phyloP scores from a whole-genome alignment of 768 basidiomycete species.

The Paxillus ammoniavirescens region DNA sequence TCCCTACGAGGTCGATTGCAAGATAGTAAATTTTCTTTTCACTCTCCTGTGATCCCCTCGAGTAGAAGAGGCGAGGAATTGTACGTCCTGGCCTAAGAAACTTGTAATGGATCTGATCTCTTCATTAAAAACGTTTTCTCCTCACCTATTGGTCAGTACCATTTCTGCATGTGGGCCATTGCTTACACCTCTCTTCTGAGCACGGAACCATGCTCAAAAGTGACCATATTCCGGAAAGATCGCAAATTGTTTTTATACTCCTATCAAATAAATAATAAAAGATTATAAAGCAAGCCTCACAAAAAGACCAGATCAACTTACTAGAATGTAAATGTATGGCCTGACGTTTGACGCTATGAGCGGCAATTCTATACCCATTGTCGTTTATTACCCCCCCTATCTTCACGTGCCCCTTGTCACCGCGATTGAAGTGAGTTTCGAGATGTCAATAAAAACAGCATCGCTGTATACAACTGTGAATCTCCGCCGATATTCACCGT shows the following conservation, averaged over 20 bases:
- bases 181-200: slow-evolving; percentile 16
- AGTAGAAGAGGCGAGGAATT: slow-evolving; percentile 8
- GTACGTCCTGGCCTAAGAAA: slow-evolving; percentile 7
- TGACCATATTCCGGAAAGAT: slow-evolving; percentile 20
- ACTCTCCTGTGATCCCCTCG: no score
- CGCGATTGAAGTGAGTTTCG: slow-evolving; percentile 17
- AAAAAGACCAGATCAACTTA: slow-evolving; percentile 11
- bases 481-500: slow-evolving; percentile 29
- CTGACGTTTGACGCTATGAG: slow-evolving; percentile 23
- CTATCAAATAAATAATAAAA: slow-evolving; percentile 7
- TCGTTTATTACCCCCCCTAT: slow-evolving; percentile 8
- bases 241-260: slow-evolving; percentile 19
- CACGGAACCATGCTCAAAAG: slow-evolving; percentile 23
- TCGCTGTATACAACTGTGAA: slow-evolving; percentile 20
- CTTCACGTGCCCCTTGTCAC: slow-evolving; percentile 13
- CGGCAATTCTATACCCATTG: slow-evolving; percentile 21
- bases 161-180: slow-evolving; percentile 11
- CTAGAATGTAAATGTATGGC: slow-evolving; percentile 15
- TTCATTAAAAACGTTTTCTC: neutral
- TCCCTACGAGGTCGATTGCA: slow-evolving; percentile 5
- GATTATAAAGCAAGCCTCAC: neutral
- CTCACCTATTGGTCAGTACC: slow-evolving; percentile 20
- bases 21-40: no score
- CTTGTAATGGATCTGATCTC: neutral
- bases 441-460: slow-evolving; percentile 17